Percentiles rank a stretch among this genome's conserved stretches.
phyloP scores from a whole-genome alignment of 176 grass and related monocot species.

The Phyllostachys edulis region DNA sequence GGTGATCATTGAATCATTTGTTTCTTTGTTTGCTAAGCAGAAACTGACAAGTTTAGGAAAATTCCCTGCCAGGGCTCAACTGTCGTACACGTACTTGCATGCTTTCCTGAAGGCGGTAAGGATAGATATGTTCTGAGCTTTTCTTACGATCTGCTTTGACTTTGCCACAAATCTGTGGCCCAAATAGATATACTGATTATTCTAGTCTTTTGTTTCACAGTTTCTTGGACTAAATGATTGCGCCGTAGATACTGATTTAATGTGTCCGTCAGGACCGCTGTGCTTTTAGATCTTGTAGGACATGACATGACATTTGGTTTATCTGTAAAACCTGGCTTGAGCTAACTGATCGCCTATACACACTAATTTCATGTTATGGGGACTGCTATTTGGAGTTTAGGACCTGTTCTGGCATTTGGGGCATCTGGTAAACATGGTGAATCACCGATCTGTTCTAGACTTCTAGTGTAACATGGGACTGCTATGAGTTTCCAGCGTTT shows the following conservation, averaged over 20 bases:
- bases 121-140: constrained; percentile 36
- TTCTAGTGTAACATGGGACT: background rate
- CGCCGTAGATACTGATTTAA: constrained; percentile 3
- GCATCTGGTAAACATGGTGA: background rate
- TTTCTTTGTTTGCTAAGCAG: constrained; percentile 70
- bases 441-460: background rate
- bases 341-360: background rate
- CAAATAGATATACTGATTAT: background rate
- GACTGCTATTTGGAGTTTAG: background rate
- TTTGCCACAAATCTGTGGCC: background rate
- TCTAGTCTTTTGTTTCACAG: background rate
- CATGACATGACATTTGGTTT: background rate
- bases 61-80: constrained; percentile 40
- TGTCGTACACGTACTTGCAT: constrained; percentile 42
- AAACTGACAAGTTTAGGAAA: constrained; percentile 65
- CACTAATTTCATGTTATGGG: background rate
- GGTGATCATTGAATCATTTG: constrained; percentile 46
- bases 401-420: background rate
- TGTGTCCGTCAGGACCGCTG: background rate
- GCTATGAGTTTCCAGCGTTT: background rate
- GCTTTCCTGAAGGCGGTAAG: constrained; percentile 54
- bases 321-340: background rate
- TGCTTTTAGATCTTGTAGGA: background rate
- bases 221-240: background rate
- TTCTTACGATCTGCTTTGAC: constrained; percentile 33